Conservation (phyloP, 23 red algal species). For the Gracilaria domingensis region DNA sequence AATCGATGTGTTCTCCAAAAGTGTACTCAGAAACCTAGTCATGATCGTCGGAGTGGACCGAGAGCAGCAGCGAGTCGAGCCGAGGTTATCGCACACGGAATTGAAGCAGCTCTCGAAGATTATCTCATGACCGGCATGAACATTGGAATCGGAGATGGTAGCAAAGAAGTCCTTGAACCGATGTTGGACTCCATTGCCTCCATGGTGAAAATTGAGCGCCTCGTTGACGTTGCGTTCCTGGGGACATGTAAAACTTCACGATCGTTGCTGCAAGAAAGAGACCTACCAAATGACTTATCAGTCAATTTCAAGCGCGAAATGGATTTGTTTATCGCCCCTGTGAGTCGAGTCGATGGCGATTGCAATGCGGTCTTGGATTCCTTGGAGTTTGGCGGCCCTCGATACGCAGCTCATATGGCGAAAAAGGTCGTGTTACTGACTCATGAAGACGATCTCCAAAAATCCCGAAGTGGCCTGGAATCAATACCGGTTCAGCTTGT, state of each 20-base stretch:
- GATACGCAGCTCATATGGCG: conserved; percentile 48
- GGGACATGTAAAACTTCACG: neutral
- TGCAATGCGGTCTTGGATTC: conserved; percentile 46
- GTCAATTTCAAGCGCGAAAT: conserved; percentile 54
- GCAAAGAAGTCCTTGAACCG: conserved; percentile 5
- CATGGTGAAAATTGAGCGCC: conserved; percentile 29
- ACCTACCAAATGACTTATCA: conserved; percentile 32
- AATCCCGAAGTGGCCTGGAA: conserved; percentile 10
- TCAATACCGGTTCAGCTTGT: conserved; percentile 46
- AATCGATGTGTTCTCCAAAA: neutral
- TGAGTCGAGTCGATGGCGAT: conserved; percentile 34
- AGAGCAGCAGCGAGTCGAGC: neutral
- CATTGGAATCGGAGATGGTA: conserved; percentile 60
- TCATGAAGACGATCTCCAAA: conserved; percentile 47
- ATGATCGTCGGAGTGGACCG: neutral
- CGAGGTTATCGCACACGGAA: conserved; percentile 8
- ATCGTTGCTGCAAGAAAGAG: conserved; percentile 24
- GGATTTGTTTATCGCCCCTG: conserved; percentile 64
- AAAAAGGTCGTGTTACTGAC: conserved; percentile 38
- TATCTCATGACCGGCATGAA: conserved; percentile 53
- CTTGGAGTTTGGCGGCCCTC: conserved; percentile 19
- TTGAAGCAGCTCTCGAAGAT: conserved; percentile 62
- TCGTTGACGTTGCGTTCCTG: conserved; percentile 66
- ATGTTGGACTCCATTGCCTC: conserved; percentile 41
- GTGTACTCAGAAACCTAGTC: neutral